A percentile compares a stretch with the other conserved stretches of the same genome.
Evolutionary conservation across 2,329 filamentous ascomycete species (phyloP).

Genomic region (Trichoderma gracile): DNA sequence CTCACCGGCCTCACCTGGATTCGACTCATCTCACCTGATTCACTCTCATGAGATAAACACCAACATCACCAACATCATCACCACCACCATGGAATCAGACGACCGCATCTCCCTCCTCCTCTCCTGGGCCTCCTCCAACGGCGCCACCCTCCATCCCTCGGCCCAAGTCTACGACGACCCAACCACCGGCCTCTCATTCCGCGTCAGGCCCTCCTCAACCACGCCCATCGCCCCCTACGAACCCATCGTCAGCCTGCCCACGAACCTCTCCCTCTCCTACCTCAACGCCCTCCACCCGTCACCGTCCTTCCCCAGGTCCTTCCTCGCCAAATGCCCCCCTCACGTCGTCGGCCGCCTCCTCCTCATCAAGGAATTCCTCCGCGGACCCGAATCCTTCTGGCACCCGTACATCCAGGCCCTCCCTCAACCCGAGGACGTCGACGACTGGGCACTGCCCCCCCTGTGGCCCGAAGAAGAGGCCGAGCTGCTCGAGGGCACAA

Average conservation of each 20-base stretch:
- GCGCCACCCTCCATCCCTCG: constrained; percentile 51
- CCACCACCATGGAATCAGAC: constrained; percentile 14
- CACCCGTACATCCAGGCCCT: constrained; percentile 65
- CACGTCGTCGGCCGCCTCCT: constrained; percentile 68
- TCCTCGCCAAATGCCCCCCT: constrained; percentile 53
- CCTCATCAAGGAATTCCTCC: constrained; percentile 66
- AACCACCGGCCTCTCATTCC: constrained; percentile 56
- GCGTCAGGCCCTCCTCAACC: constrained; percentile 43
- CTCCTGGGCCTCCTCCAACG: constrained; percentile 50
- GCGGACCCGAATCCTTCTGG: constrained; percentile 63
- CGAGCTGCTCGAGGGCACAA: constrained; percentile 57
- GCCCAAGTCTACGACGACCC: constrained; percentile 56
- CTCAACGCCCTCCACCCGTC: constrained; percentile 50
- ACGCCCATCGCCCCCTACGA: constrained; percentile 40
- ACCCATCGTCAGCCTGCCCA: constrained; percentile 53
- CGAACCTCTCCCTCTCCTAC: constrained; percentile 58
- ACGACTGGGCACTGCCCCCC: constrained; percentile 57
- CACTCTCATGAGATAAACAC: not conserved
- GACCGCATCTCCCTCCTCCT: constrained; percentile 41
- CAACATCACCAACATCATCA: not conserved
- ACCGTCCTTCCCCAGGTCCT: constrained; percentile 47
- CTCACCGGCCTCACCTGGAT: no score
- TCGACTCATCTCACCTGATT: not conserved
- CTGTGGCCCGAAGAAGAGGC: constrained; percentile 65
- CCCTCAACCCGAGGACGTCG: constrained; percentile 58